A percentile compares a stretch with the other conserved stretches of the same genome.
These are phyloP conservation scores for Penicillium sp. DNA, from an alignment of 2,329 filamentous ascomycete genomes.

Conservation along the genomic window DNA sequence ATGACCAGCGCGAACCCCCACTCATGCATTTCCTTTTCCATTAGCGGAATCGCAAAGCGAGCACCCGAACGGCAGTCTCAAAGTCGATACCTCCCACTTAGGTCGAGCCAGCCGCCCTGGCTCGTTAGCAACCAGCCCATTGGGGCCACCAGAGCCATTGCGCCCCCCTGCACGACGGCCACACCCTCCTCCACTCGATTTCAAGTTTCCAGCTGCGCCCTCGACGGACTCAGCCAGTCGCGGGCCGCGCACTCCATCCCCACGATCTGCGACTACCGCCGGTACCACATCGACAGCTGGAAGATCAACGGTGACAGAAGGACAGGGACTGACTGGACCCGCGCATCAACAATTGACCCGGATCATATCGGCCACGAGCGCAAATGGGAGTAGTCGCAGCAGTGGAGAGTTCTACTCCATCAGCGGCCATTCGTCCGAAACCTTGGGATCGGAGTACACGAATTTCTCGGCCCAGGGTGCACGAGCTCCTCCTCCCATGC, in stretches of 20 bases:
- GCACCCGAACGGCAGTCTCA: constrained; percentile 28
- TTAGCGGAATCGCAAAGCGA: constrained; percentile 34
- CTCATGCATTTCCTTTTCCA: constrained; percentile 34
- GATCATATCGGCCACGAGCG: constrained; percentile 75
- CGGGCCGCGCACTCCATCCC: constrained; percentile 31
- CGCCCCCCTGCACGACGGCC: constrained; percentile 42
- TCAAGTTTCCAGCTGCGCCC: constrained; percentile 58
- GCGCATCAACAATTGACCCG: constrained; percentile 53
- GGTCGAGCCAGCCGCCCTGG: constrained; percentile 25
- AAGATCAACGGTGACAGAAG: constrained; percentile 27
- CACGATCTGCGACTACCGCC: constrained; percentile 30
- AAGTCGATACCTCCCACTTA: constrained; percentile 37
- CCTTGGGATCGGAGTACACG: constrained; percentile 83
- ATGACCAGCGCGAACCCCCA: constrained; percentile 36
- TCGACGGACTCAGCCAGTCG: constrained; percentile 31
- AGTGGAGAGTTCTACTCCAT: constrained; percentile 94
- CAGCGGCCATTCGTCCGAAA: constrained; percentile 95
- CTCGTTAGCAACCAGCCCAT: constrained; percentile 34
- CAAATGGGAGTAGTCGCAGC: constrained; percentile 77
- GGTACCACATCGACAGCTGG: constrained; percentile 12
- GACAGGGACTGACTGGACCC: constrained; percentile 27
- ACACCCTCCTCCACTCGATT: constrained; percentile 46
- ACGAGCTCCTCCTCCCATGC: constrained; percentile 44
- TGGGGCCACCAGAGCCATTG: constrained; percentile 39
- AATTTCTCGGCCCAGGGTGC: constrained; percentile 53